These are phyloP conservation scores for Plasmopara halstedii DNA, from an alignment of 352 stramenopile species.

Conservation along the genomic window DNA sequence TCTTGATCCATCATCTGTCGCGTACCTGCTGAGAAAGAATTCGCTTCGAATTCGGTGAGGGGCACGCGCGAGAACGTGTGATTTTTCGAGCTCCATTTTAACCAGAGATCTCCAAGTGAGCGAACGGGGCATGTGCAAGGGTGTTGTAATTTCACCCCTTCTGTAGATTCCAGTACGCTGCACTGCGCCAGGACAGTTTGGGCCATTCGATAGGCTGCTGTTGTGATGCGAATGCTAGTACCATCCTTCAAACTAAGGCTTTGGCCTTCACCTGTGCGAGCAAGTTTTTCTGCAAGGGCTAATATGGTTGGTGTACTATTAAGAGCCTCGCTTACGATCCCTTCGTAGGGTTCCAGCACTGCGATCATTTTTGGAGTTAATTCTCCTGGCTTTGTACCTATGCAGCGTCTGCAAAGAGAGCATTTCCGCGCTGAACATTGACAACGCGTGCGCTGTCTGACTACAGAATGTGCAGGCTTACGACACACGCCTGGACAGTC, in stretches of 20 bases:
- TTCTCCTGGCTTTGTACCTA: constrained; percentile 42
- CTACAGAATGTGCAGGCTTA: constrained; percentile 49
- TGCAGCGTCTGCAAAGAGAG: constrained; percentile 62
- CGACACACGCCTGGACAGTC: constrained; percentile 66
- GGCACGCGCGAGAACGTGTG: constrained; percentile 70
- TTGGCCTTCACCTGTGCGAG: constrained; percentile 42
- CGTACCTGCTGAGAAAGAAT: constrained; percentile 63
- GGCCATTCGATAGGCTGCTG: constrained; percentile 49
- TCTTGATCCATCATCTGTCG: constrained; percentile 79
- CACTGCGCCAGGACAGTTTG: constrained; percentile 59
- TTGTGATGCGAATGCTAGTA: constrained; percentile 35
- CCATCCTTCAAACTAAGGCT: constrained; percentile 20
- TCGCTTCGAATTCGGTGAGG: constrained; percentile 44
- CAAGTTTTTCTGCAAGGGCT: constrained; percentile 39
- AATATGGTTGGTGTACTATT: constrained; percentile 30
- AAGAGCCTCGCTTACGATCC: constrained; percentile 7
- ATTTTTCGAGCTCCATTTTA: constrained; percentile 68
- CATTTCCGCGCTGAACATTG: constrained; percentile 77
- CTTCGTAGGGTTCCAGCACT: constrained; percentile 43
- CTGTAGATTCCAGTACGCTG: constrained; percentile 51
- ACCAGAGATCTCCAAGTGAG: constrained; percentile 75
- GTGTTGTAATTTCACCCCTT: constrained; percentile 55
- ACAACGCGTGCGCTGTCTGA: constrained; percentile 64
- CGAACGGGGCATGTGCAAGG: constrained; percentile 63
- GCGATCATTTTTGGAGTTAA: constrained; percentile 63